Evolutionary conservation across 345 rosid species (phyloP), one percentile per base, ranked within the genome.

Genomic region (Bruguiera parviflora): DNA sequence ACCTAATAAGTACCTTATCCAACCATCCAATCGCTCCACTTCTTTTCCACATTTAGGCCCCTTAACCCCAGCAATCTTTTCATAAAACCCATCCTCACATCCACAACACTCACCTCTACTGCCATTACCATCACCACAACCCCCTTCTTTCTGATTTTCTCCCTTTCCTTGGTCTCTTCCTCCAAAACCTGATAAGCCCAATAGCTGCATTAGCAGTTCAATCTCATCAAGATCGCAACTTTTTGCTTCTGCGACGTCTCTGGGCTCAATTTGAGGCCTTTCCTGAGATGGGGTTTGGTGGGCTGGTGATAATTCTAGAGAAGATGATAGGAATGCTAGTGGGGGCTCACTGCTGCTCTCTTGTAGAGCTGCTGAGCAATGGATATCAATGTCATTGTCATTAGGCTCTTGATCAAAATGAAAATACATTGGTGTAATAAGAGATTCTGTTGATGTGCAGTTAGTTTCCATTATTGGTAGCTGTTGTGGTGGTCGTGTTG

Each of bases 31-130:
- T 62, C 84, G 82, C 74, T 79, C 68, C 68, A 61, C 77, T 68
- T 79, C 90, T 52, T 66, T 70, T 46, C 73, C 68, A 74, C 82
- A 77, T 63, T 83, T 85, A 16, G 85, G 88, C 28, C 83, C 86
- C 78, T 79, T 74, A 49, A 83, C 85, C 64, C 83, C 86, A 62
- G 79, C 78, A 77, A 82, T 75, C 66, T 77, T 81, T 63, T 79
- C 80, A 65, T 75, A 81, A 65, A 85, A 85, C 37, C 79, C 84
- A 73, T 64, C 77, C 25, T 78, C 82, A 69, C 78, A 70, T n/a
- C 61, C 72, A 52, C 79, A 80, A 46, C 66, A 67, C 55, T 27
- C 63, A 43, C 49, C 49, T 4, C 64, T 72, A 4, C 53, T 56
- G 7, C 66, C 58, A 39, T 29, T 25, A 22, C 37, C 65, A 11